phyloP scores from a whole-genome alignment of 345 rosid genomes.

The Eucalyptus viminalis region DNA sequence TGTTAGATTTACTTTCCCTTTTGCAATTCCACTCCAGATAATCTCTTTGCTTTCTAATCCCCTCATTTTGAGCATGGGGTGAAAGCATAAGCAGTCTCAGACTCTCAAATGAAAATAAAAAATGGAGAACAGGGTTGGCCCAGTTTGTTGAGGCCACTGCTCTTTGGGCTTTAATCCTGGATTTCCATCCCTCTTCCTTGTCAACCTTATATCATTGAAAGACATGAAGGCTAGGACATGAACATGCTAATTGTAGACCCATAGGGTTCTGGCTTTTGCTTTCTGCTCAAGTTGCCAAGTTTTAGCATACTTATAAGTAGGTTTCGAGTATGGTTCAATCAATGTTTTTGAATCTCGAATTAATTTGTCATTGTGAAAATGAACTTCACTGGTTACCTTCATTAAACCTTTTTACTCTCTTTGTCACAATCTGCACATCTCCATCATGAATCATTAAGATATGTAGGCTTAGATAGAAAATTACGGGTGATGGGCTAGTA shows the following conservation, averaged over 20 bases:
- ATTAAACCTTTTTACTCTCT: neutral
- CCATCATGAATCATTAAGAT: neutral
- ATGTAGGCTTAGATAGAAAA: neutral
- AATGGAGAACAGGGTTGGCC: neutral
- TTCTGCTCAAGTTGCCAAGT: neutral
- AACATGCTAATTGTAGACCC: neutral
- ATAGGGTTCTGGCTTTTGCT: neutral
- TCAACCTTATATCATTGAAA: neutral
- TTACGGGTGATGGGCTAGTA: neutral
- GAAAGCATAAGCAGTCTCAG: neutral
- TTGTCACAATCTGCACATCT: neutral
- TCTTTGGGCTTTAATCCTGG: neutral
- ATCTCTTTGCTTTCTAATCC: neutral
- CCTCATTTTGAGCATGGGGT: neutral
- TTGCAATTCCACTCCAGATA: neutral
- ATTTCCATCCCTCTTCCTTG: neutral
- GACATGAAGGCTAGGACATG: neutral
- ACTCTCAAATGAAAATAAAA: neutral
- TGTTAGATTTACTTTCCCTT: neutral
- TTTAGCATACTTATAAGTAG: neutral
- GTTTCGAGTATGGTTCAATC: neutral
- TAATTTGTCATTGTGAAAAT: neutral
- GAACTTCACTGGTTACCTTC: neutral
- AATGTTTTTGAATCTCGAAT: neutral
- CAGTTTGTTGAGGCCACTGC: neutral